Evolutionary conservation across 257 asterid species (phyloP), one percentile per base, ranked within the genome.

Genomic region (Solanum chiquidenum): DNA sequence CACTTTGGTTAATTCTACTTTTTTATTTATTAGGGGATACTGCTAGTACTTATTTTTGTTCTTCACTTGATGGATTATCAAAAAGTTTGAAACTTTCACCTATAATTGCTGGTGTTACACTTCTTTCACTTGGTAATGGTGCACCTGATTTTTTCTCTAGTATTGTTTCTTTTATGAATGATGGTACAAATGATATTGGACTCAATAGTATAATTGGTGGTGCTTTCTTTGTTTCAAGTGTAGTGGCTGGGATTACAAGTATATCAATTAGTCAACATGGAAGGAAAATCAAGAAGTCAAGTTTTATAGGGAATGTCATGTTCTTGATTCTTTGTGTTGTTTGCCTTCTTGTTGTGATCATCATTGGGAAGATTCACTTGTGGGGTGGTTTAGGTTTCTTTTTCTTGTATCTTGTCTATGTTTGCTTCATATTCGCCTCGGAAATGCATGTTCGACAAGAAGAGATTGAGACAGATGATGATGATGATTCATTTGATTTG

Each of bases 141-240:
- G 91, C 93, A 2, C 90, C 91, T 20, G 91, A 91, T 80, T 86
- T 91, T 11, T 87, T 91, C 21, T 52, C 86, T 13, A 77, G 88
- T 52, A 82, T 88, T 10, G 86, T 86, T 27, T 89, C 93, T 44
- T 91, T 89, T 37, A 86, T 64, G 52, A 85, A 83, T 46, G 88
- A 89, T 34, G 90, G 86, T 8, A 77, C 74, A 21, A 84, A 85
- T 37, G 86, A 86, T 37, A 71, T 94, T 58, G 98, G 99, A 33
- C 87, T 95, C 12, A 94, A 92, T 86, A 89, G 98, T 31, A 94
- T 96, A 16, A 89, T 95, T 21, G 99, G 99, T 6, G 98, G 99
- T 3, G 98, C 96, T 1, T 91, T 96, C 21, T 96, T 95, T 93
- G 90, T 96, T 4, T 91, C 96, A 1, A 91, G 98, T 77, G 93